These are phyloP conservation scores for Corchorus capsularis DNA, from an alignment of 345 rosid species.

Conservation along the genomic window DNA sequence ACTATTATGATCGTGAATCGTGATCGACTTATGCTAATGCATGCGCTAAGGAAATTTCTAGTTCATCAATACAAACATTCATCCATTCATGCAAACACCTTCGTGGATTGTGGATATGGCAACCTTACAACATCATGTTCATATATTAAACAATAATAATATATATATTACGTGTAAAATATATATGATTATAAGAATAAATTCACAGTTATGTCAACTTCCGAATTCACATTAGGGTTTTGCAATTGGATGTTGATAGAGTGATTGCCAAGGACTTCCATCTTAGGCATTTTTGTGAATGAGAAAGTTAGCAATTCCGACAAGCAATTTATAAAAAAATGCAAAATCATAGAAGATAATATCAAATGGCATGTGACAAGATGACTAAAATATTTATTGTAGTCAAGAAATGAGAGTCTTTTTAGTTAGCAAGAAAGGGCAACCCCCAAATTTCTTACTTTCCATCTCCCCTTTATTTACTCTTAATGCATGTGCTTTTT, in stretches of 20 bases:
- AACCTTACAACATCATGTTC: background rate
- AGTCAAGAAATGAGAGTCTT: background rate
- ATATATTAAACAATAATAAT: background rate
- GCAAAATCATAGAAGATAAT: background rate
- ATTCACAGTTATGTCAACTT: background rate
- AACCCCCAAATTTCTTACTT: background rate
- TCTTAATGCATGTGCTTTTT: background rate
- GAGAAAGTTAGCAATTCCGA: background rate
- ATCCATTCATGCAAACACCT: background rate
- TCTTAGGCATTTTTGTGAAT: background rate
- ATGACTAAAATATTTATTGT: background rate
- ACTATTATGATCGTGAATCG: background rate
- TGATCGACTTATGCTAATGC: background rate
- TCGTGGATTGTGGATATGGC: background rate
- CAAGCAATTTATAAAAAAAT: background rate
- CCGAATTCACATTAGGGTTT: background rate
- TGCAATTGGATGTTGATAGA: background rate
- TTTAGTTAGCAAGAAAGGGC: background rate
- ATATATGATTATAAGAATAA: no score
- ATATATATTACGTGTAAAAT: no score
- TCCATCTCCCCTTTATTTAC: background rate
- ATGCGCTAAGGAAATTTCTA: background rate
- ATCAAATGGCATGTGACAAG: slow-evolving; percentile 14
- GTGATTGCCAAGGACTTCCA: background rate
- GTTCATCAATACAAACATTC: background rate